These are phyloP conservation scores for Rhodosporidiobolus sp. DNA, from an alignment of 768 basidiomycete species.

Conservation along the genomic window DNA sequence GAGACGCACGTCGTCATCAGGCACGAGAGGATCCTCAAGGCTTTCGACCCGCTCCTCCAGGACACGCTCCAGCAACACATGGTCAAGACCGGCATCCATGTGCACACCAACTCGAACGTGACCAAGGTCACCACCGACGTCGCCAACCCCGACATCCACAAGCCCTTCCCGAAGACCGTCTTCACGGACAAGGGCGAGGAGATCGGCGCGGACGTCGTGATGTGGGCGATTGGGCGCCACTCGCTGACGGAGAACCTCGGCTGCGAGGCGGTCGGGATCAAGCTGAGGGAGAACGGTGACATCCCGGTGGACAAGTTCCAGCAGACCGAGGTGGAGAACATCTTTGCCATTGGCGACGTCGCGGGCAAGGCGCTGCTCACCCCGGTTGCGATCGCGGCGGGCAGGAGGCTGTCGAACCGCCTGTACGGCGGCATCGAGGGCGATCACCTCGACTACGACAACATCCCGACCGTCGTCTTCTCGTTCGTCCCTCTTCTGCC, in stretches of 20 bases:
- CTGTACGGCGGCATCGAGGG: constrained; percentile 82
- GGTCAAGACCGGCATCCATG: constrained; percentile 84
- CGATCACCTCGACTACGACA: constrained; percentile 70
- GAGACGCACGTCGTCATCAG: constrained; percentile 93
- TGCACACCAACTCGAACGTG: constrained; percentile 76
- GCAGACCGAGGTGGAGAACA: constrained; percentile 65
- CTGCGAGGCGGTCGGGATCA: constrained; percentile 70
- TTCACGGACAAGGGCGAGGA: constrained; percentile 68
- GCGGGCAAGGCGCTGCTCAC: constrained; percentile 88
- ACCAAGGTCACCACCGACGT: constrained; percentile 56
- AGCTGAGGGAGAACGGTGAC: constrained; percentile 74
- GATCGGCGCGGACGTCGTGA: constrained; percentile 76
- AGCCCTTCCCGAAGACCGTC: constrained; percentile 58
- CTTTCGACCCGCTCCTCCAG: constrained; percentile 84
- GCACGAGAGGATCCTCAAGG: constrained; percentile 80
- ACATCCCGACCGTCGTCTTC: constrained; percentile 95
- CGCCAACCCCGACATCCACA: constrained; percentile 33
- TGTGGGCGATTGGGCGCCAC: constrained; percentile 94
- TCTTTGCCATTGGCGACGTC: constrained; percentile 87
- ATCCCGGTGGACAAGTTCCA: constrained; percentile 88
- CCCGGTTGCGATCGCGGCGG: constrained; percentile 96
- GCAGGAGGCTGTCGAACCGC: constrained; percentile 79
- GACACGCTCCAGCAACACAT: constrained; percentile 85
- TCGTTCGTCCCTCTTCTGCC: constrained; percentile 60
- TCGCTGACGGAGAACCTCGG: constrained; percentile 75